A percentile compares a stretch with the other conserved stretches of the same genome.
These are phyloP conservation scores for Claviceps purpurea DNA, from an alignment of 2,329 filamentous ascomycete species.

Conservation along the genomic window DNA sequence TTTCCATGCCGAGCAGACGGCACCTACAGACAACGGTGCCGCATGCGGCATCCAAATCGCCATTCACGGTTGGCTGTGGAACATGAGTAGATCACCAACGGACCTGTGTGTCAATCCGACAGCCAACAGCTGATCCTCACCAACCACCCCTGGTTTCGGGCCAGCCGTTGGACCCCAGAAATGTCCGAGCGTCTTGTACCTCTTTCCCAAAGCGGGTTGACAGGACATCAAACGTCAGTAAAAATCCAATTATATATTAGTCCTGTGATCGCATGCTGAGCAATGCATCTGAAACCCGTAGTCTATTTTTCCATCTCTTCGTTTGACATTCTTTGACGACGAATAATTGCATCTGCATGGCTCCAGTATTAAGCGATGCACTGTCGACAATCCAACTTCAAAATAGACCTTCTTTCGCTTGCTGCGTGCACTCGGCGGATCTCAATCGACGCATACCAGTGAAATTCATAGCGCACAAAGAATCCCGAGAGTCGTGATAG, in stretches of 20 bases:
- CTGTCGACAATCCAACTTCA: not conserved
- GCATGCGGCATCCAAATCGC: conserved; percentile 10
- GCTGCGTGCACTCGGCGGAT: not conserved
- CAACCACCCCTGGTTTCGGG: conserved; percentile 7
- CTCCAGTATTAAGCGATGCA: not conserved
- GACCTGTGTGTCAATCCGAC: conserved; percentile 3
- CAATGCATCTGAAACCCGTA: conserved; percentile 5
- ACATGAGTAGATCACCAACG: conserved; percentile 6
- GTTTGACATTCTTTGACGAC: conserved; percentile 3
- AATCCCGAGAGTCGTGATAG: not conserved
- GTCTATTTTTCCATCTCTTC: not conserved
- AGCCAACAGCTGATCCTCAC: conserved; percentile 8
- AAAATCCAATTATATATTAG: not conserved
- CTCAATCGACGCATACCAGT: not conserved
- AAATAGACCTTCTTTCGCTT: not conserved
- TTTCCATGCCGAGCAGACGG: not conserved
- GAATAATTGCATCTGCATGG: not conserved
- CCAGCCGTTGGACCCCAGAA: conserved; percentile 4
- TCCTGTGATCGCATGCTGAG: conserved; percentile 4
- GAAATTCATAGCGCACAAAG: not conserved
- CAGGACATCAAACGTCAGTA: conserved; percentile 1
- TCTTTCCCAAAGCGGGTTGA: conserved; percentile 2
- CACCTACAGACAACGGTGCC: conserved; percentile 5
- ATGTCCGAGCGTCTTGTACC: conserved; percentile 4
- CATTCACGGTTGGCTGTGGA: conserved; percentile 5